These are phyloP conservation scores for Fusarium nodosum DNA, from an alignment of 2,329 filamentous ascomycete genomes.

Conservation along the genomic window DNA sequence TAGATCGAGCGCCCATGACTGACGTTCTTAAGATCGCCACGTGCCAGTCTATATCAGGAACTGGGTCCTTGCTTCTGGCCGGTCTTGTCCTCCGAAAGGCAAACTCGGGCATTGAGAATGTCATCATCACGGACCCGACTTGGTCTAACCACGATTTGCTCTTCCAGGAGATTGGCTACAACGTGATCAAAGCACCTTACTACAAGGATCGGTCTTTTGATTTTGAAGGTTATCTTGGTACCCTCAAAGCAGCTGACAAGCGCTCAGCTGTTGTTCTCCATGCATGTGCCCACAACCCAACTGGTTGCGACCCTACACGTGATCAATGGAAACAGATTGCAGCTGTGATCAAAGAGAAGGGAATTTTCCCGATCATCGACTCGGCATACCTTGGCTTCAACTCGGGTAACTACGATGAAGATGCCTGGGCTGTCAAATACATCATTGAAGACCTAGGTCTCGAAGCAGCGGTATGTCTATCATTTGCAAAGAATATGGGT, in stretches of 20 bases:
- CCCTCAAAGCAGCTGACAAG: conserved; percentile 48
- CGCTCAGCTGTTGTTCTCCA: conserved; percentile 54
- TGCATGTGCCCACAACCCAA: conserved; percentile 61
- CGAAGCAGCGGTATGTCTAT: conserved; percentile 70
- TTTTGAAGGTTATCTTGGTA: conserved; percentile 50
- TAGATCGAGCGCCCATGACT: accelerated
- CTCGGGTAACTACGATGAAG: conserved; percentile 44
- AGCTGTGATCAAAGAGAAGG: conserved; percentile 20
- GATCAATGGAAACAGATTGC: conserved; percentile 48
- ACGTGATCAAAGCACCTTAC: conserved; percentile 54
- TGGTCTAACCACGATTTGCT: conserved; percentile 59
- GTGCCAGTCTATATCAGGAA: conserved; percentile 58
- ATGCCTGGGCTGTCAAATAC: conserved; percentile 44
- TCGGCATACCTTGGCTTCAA: conserved; percentile 46
- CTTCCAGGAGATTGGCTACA: conserved; percentile 53
- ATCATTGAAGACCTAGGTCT: conserved; percentile 52
- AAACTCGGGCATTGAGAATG: conserved; percentile 43
- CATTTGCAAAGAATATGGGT: conserved; percentile 73
- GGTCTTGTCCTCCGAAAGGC: conserved; percentile 52
- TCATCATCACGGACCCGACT: conserved; percentile 58
- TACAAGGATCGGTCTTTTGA: conserved; percentile 54
- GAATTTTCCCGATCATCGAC: conserved; percentile 43
- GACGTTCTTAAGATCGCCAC: conserved; percentile 48
- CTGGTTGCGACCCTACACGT: conserved; percentile 55
- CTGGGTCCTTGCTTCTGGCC: conserved; percentile 56